Evolutionary conservation across 2,329 filamentous ascomycete genomes (phyloP).

Genomic region (Gnomoniopsis sp.): DNA sequence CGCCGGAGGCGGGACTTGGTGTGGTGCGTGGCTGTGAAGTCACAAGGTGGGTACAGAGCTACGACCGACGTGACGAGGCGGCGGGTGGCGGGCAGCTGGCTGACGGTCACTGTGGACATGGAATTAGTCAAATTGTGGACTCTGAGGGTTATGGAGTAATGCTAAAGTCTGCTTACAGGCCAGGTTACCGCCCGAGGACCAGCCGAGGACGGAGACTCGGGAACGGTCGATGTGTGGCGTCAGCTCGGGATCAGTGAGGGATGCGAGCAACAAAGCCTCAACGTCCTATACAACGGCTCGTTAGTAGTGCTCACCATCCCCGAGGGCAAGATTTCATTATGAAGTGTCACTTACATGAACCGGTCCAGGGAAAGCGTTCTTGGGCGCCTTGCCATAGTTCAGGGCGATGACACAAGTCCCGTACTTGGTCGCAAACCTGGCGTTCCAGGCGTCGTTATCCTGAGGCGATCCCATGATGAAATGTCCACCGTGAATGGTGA

Average conservation of each 20-base stretch:
- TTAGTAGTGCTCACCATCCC: background rate
- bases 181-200: conserved; percentile 7
- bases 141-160: no score
- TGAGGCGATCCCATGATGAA: conserved; percentile 12
- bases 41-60: conserved; percentile 9
- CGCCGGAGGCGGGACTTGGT: conserved; percentile 4
- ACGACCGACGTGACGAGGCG: conserved; percentile 11
- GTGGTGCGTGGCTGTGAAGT: conserved; percentile 8
- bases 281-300: background rate
- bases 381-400: conserved; percentile 10
- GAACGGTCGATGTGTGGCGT: conserved; percentile 4
- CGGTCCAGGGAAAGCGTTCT: conserved; percentile 7
- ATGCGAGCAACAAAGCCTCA: conserved; percentile 1
- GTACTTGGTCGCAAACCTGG: conserved; percentile 7
- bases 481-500: conserved; percentile 9
- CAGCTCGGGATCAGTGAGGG: conserved; percentile 4
- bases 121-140: background rate
- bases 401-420: conserved; percentile 2
- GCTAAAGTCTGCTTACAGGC: background rate
- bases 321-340: no score
- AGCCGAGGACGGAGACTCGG: conserved; percentile 4
- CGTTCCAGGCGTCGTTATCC: conserved; percentile 13
- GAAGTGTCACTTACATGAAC: background rate
- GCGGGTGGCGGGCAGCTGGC: conserved; percentile 4
- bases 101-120: background rate